These are phyloP conservation scores for Thielaviopsis euricoi DNA, from an alignment of 2,329 filamentous ascomycete genomes.

Conservation along the genomic window DNA sequence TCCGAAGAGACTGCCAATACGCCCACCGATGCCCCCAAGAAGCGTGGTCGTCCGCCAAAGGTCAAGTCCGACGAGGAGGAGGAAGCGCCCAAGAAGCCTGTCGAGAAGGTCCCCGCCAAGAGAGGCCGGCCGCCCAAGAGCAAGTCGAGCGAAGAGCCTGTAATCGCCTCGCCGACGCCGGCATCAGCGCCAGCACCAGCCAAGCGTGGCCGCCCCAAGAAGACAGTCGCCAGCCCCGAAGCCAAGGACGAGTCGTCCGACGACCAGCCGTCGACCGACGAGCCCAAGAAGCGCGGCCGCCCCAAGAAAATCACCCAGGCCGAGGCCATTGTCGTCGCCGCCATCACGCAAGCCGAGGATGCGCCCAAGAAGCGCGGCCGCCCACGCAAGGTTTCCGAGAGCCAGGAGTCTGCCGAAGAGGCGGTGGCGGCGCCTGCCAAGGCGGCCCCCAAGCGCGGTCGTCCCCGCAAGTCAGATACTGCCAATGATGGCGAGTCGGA, in stretches of 20 bases:
- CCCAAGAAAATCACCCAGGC: too few relatives aligned
- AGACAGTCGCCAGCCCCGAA: neutral
- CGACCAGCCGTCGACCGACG: neutral
- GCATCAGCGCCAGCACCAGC: neutral
- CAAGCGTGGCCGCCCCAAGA: slow-evolving; percentile 1
- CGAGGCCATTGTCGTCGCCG: too few relatives aligned
- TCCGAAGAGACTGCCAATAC: too few relatives aligned
- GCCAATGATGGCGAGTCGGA: neutral
- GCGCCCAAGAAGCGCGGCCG: slow-evolving; percentile 3
- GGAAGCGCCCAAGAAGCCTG: neutral
- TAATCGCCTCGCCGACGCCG: neutral
- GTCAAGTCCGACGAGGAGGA: neutral
- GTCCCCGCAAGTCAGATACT: slow-evolving; percentile 1
- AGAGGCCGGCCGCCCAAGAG: neutral
- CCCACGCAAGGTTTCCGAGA: too few relatives aligned
- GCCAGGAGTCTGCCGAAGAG: too few relatives aligned
- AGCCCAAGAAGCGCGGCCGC: neutral
- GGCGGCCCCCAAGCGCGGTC: too few relatives aligned
- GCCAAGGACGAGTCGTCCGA: neutral
- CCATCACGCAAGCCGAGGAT: too few relatives aligned
- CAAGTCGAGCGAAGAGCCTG: neutral
- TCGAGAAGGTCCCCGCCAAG: neutral
- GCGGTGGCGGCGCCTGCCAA: too few relatives aligned
- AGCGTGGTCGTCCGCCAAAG: slow-evolving; percentile 4
- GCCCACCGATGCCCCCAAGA: neutral